phyloP scores from a whole-genome alignment of 345 rosid species.

The Sonneratia caseolaris region DNA sequence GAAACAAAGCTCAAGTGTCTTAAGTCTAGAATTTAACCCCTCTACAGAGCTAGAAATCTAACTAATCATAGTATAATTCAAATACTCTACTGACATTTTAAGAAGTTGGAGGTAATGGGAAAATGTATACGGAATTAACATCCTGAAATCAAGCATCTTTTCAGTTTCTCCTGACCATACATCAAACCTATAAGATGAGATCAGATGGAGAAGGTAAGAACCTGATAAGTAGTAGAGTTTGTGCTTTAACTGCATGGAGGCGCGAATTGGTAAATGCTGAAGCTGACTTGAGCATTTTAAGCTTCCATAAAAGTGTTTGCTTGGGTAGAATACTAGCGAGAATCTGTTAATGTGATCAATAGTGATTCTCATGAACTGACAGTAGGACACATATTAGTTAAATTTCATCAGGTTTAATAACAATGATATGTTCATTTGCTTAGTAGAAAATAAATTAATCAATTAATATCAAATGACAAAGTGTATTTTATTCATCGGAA shows the following conservation, averaged over 20 bases:
- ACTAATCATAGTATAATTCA: neutral
- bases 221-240: conserved; percentile 58
- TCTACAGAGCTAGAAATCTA: neutral
- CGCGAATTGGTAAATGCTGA: conserved; percentile 54
- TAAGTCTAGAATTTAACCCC: neutral
- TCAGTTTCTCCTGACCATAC: neutral
- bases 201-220: conserved; percentile 6
- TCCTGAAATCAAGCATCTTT: neutral
- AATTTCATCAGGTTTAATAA: neutral
- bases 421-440: neutral
- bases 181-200: neutral
- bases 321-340: conserved; percentile 47
- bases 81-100: neutral
- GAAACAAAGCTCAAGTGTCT: neutral
- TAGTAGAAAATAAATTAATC: neutral
- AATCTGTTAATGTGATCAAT: conserved; percentile 34
- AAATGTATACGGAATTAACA: neutral
- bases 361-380: conserved; percentile 10
- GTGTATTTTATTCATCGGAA: neutral
- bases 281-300: conserved; percentile 56
- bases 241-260: conserved; percentile 63
- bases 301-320: conserved; percentile 72
- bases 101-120: neutral
- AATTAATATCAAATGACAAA: neutral
- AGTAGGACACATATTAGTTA: neutral